Percentiles rank a stretch among this genome's conserved stretches.
These are phyloP conservation scores for Eucalyptus polybractea DNA, from an alignment of 345 rosid genomes.

Conservation along the genomic window DNA sequence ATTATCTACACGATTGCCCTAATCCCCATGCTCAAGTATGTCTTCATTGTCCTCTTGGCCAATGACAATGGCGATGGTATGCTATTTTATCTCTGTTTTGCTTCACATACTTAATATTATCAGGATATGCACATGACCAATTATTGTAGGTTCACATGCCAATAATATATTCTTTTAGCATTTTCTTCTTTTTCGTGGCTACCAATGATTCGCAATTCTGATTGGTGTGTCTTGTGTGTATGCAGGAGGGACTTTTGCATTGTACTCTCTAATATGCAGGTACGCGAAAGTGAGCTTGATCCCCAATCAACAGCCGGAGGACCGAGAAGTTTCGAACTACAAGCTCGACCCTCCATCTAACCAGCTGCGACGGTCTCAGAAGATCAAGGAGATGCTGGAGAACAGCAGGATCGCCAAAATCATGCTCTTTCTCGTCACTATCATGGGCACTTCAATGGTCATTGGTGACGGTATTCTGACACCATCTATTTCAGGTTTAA, in stretches of 20 bases:
- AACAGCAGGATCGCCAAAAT: constrained; percentile 11
- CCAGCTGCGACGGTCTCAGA: constrained; percentile 22
- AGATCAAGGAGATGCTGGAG: constrained; percentile 40
- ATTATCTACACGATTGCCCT: constrained; percentile 53
- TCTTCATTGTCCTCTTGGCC: constrained; percentile 56
- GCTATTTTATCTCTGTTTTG: background rate
- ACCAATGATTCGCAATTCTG: background rate
- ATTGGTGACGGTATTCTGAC: constrained; percentile 81
- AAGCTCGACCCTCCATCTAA: constrained; percentile 35
- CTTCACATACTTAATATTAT: background rate
- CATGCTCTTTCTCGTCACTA: constrained; percentile 47
- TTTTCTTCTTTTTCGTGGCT: background rate
- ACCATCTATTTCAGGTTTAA: constrained; percentile 59
- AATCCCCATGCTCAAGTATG: constrained; percentile 48
- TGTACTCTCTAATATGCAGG: constrained; percentile 54
- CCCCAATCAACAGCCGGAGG: constrained; percentile 69
- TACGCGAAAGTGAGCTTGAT: constrained; percentile 36
- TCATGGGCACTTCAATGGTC: constrained; percentile 76
- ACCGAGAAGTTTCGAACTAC: constrained; percentile 50
- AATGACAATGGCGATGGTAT: constrained; percentile 81
- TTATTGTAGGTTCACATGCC: background rate
- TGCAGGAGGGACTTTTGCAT: constrained; percentile 71
- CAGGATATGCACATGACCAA: background rate
- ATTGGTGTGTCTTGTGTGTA: background rate
- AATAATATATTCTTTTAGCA: background rate